These are phyloP conservation scores for Colletotrichum viniferum DNA, from an alignment of 2,329 filamentous ascomycete genomes.

Conservation along the genomic window DNA sequence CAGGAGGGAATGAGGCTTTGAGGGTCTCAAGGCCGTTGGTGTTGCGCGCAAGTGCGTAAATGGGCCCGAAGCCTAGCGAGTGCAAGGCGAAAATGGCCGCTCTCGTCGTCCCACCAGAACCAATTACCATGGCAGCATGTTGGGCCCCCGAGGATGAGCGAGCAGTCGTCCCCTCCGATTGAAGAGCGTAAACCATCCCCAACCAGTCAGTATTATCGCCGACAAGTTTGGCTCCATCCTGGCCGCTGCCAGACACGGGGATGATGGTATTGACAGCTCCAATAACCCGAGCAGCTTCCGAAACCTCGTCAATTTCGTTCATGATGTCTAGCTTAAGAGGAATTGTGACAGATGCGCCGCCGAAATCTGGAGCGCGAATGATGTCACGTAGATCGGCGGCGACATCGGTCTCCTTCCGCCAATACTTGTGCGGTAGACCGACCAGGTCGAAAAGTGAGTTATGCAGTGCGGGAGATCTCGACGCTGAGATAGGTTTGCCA, in stretches of 20 bases:
- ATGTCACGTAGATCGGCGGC: constrained; percentile 64
- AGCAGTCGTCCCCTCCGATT: constrained; percentile 64
- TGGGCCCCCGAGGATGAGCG: constrained; percentile 32
- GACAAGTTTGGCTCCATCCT: constrained; percentile 54
- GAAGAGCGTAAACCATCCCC: constrained; percentile 85
- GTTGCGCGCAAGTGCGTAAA: constrained; percentile 86
- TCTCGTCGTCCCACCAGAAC: constrained; percentile 88
- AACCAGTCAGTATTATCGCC: constrained; percentile 97
- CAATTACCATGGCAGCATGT: constrained; percentile 77
- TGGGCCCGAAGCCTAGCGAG: constrained; percentile 80
- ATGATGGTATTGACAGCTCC: constrained; percentile 96
- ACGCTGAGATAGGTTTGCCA: constrained; percentile 81
- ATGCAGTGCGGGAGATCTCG: constrained; percentile 86
- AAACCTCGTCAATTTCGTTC: constrained; percentile 77
- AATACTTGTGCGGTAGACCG: constrained; percentile 87
- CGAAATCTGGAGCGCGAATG: constrained; percentile 77
- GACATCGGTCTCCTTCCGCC: constrained; percentile 73
- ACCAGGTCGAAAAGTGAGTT: constrained; percentile 79
- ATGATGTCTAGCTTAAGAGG: constrained; percentile 92
- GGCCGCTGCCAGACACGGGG: constrained; percentile 45
- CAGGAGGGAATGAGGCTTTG: constrained; percentile 71
- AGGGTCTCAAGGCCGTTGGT: constrained; percentile 70
- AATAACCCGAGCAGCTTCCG: constrained; percentile 79
- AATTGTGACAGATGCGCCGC: constrained; percentile 94
- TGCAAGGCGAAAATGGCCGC: constrained; percentile 90